phyloP scores from a whole-genome alignment of 2,329 filamentous ascomycete species.

The Aspergillus oerlinghausenensis region DNA sequence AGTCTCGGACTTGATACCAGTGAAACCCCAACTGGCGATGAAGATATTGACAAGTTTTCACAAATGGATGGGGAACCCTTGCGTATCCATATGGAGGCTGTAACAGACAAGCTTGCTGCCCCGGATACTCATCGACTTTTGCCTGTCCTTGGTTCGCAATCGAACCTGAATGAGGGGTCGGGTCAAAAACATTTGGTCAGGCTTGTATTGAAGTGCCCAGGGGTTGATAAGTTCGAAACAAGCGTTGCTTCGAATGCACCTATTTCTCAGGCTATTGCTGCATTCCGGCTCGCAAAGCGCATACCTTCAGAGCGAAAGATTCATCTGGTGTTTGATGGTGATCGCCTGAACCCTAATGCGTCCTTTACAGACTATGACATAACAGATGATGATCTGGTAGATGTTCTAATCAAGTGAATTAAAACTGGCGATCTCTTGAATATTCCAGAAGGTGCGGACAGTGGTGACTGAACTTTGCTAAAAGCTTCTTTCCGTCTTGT shows the following conservation, averaged over 20 bases:
- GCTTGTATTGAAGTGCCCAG: slow-evolving; percentile 50
- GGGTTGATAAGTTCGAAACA: slow-evolving; percentile 48
- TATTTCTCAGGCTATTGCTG: slow-evolving; percentile 58
- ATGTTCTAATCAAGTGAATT: slow-evolving; percentile 63
- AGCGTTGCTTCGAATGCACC: slow-evolving; percentile 46
- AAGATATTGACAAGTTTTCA: slow-evolving; percentile 41
- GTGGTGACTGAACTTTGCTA: not conserved
- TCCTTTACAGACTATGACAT: slow-evolving; percentile 66
- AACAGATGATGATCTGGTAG: slow-evolving; percentile 68
- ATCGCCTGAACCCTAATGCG: slow-evolving; percentile 57
- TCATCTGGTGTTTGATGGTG: slow-evolving; percentile 70
- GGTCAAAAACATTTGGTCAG: slow-evolving; percentile 34
- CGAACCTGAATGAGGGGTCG: slow-evolving; percentile 9
- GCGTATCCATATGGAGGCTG: slow-evolving; percentile 70
- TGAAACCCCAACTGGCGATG: slow-evolving; percentile 30
- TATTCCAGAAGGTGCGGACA: not conserved
- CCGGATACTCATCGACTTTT: slow-evolving; percentile 1
- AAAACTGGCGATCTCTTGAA: not conserved
- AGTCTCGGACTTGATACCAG: slow-evolving; percentile 59
- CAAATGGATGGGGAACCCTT: slow-evolving; percentile 49
- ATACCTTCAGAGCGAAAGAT: slow-evolving; percentile 53
- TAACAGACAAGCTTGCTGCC: slow-evolving; percentile 55
- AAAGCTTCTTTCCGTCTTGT: not conserved
- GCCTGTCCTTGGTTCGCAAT: not conserved
- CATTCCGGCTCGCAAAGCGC: slow-evolving; percentile 54